These are phyloP conservation scores for Paratrimastix pyriformis DNA, from an alignment of 78 protist species.

Conservation along the genomic window DNA sequence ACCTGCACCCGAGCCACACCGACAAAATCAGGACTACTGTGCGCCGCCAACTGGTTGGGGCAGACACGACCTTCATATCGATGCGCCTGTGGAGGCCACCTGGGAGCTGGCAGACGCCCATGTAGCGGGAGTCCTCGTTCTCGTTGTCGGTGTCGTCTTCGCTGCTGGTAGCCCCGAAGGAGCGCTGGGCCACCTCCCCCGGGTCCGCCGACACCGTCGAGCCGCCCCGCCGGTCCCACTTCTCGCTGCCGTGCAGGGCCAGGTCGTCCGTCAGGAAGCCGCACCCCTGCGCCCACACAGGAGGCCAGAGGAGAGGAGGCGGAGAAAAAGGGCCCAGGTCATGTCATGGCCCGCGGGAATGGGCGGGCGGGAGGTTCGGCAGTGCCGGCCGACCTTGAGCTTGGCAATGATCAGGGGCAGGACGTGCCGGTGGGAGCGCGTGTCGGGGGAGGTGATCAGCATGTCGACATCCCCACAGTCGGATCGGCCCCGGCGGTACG, in stretches of 20 bases:
- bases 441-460: not conserved
- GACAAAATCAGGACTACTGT: no score
- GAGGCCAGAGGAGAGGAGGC: no score
- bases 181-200: no score
- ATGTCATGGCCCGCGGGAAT: no score
- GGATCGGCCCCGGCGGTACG: slow-evolving; percentile 25
- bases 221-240: no score
- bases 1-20: no score
- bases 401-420: not conserved
- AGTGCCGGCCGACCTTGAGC: not conserved
- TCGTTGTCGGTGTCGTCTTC: not conserved
- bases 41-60: no score
- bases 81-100: slow-evolving; percentile 11
- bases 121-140: not conserved
- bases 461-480: slow-evolving; percentile 7
- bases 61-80: slow-evolving; percentile 43
- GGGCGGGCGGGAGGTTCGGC: no score
- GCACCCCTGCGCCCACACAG: no score
- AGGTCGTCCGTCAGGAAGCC: not conserved
- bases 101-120: not conserved
- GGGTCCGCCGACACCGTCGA: no score
- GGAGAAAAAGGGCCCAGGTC: no score
- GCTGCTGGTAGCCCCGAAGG: not conserved
- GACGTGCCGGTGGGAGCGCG: not conserved
- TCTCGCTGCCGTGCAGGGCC: no score